These are phyloP conservation scores for Primulina huaijiensis DNA, from an alignment of 257 asterid species.

Conservation along the genomic window DNA sequence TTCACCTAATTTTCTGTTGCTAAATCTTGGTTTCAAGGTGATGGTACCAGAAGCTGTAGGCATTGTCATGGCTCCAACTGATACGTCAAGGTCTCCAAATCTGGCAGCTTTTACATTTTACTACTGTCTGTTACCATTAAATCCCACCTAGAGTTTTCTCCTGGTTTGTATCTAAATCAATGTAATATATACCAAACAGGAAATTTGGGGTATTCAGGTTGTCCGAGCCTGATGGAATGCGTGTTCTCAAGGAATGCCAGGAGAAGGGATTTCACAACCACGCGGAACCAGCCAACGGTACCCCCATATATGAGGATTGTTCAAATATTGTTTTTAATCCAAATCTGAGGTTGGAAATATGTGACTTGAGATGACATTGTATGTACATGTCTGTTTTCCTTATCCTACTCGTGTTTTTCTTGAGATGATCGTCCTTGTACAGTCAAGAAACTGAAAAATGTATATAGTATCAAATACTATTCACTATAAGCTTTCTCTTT, in stretches of 20 bases:
- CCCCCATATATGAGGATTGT: conserved; percentile 38
- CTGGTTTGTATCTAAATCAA: background rate
- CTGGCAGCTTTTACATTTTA: background rate
- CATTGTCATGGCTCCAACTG: conserved; percentile 54
- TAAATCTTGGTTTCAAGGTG: conserved; percentile 27
- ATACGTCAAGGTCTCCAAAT: conserved; percentile 41
- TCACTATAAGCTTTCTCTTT: too few relatives aligned
- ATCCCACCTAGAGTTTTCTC: background rate
- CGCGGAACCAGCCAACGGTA: conserved; percentile 36
- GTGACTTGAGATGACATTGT: conserved; percentile 35
- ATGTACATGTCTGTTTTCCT: background rate
- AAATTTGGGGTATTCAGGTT: conserved; percentile 42
- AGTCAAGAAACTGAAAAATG: too few relatives aligned
- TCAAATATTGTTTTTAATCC: conserved; percentile 38
- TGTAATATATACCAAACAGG: conserved; percentile 26
- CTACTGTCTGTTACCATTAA: background rate
- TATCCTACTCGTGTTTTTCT: background rate
- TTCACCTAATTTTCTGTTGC: background rate
- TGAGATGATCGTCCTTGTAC: background rate
- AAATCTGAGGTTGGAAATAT: conserved; percentile 43
- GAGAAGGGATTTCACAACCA: conserved; percentile 49
- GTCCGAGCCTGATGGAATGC: conserved; percentile 43
- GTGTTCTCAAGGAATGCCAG: conserved; percentile 39
- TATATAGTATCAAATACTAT: too few relatives aligned
- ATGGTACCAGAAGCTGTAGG: conserved; percentile 59